phyloP scores from a whole-genome alignment of 257 asterid genomes.

The Solanum peruvianum region DNA sequence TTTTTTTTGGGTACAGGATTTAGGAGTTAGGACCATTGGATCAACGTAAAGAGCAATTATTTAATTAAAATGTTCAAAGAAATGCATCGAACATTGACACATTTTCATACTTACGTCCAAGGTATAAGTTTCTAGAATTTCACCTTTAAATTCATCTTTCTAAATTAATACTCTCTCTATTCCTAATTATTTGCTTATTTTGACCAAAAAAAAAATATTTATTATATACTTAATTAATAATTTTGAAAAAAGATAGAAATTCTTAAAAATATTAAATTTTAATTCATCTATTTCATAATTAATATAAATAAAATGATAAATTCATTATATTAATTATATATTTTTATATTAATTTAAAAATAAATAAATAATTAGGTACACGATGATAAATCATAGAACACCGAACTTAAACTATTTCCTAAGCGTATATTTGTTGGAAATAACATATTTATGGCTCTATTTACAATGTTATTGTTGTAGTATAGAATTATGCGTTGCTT shows the following conservation, averaged over 20 bases:
- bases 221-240: too few species aligned
- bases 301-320: too few species aligned
- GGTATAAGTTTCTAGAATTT: background rate
- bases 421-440: conserved; percentile 4
- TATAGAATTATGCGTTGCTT: background rate
- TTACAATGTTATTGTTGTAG: background rate
- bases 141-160: background rate
- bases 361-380: too few species aligned
- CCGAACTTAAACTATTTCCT: background rate
- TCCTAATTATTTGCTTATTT: too few species aligned
- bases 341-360: too few species aligned
- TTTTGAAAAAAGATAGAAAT: too few species aligned
- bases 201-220: too few species aligned
- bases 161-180: background rate
- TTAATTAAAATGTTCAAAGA: background rate
- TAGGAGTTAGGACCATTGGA: background rate
- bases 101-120: background rate
- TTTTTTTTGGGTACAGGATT: background rate
- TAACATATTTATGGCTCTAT: background rate
- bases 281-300: too few species aligned
- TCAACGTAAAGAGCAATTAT: background rate
- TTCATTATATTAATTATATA: too few species aligned
- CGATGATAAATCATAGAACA: background rate
- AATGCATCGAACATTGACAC: background rate
- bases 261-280: too few species aligned